Evolutionary conservation across 2,329 filamentous ascomycete species (phyloP).

Genomic region (Waltergamsia citrina): DNA sequence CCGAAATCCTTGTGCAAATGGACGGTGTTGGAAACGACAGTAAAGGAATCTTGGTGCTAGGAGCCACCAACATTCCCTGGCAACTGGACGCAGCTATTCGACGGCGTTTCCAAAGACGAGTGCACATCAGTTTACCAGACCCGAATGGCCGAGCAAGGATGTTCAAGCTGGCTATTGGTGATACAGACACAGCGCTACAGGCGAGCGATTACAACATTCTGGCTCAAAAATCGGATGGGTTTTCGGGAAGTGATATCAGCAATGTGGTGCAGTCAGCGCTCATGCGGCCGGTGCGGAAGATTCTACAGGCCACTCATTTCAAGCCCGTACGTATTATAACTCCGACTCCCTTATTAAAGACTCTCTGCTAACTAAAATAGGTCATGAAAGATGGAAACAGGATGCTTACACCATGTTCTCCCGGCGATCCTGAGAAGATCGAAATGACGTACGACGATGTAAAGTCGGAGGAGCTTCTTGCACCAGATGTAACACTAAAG

Average conservation of each 20-base stretch:
- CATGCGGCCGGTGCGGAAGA: constrained; percentile 96
- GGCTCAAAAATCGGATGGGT: constrained; percentile 79
- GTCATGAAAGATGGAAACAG: constrained; percentile 58
- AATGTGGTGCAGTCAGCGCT: constrained; percentile 94
- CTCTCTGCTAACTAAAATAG: constrained; percentile 28
- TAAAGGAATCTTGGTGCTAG: constrained; percentile 85
- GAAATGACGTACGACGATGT: constrained; percentile 94
- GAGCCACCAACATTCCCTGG: constrained; percentile 98
- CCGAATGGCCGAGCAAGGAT: constrained; percentile 78
- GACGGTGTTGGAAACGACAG: constrained; percentile 96
- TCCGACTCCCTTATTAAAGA: neutral
- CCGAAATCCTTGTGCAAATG: constrained; percentile 97
- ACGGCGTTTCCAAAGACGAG: constrained; percentile 87
- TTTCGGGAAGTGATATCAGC: constrained; percentile 90
- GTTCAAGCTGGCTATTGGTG: constrained; percentile 93
- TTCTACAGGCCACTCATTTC: constrained; percentile 95
- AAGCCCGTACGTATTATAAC: constrained; percentile 57
- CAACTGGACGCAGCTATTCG: constrained; percentile 94
- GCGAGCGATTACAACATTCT: constrained; percentile 70
- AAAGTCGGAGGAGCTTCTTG: constrained; percentile 72
- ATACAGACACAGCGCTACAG: constrained; percentile 78
- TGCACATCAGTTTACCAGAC: constrained; percentile 92
- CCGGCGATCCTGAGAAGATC: constrained; percentile 72
- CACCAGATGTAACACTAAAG: constrained; percentile 78
- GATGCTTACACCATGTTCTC: constrained; percentile 84